Base-by-base conservation (phyloP, 2,329 filamentous ascomycete species). In the Coleophoma crateriformis region DNA sequence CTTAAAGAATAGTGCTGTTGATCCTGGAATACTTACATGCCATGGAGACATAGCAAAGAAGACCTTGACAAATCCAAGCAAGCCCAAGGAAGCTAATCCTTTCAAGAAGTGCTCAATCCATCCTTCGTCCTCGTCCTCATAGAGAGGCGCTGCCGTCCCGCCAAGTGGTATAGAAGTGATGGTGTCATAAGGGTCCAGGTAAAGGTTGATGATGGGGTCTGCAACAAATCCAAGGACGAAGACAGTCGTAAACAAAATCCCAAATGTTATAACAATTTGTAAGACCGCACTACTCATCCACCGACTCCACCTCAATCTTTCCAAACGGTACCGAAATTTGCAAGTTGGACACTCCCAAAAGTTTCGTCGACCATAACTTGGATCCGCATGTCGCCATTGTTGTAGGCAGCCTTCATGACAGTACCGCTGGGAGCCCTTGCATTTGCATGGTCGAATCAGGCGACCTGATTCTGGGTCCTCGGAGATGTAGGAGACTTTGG, bases 371-470 rank as follows among this genome's bases (percentile, higher is more conserved):
- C 72, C 71, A 56, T 81, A 78, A 38, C 76, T 62, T 0, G 88
- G 86, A 63, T 90, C 82, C 40, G 88, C 79, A 54, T 85, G 78
- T 58, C 94, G 82, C 90, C 91, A 97, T 11, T 81, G 76, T 61
- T 87, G 82, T 45, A 99, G 75, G 64, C 94, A 99, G 32, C 84
- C 87, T 68, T 96, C 90, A 67, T 99, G 94, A 20, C 97, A 90
- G 68, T 95, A 96, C 71, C 88, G 88, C 59, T 92, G 88, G 37
- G 88, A 89, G 47, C 94, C 94, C 71, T 89, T 95, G 77, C 94
- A 99, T 70, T 85, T 84, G 75, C 94, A 99, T 34, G 94, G 94
- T 48, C 87, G 87, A 59, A 97, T 79, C 27, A 99, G 74, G 46
- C 90, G 84, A 37, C 89, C 89, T 32, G 86, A 78, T 55, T 85